These are phyloP conservation scores for Cairneyella variabilis DNA, from an alignment of 495 filamentous ascomycete species.

Conservation along the genomic window DNA sequence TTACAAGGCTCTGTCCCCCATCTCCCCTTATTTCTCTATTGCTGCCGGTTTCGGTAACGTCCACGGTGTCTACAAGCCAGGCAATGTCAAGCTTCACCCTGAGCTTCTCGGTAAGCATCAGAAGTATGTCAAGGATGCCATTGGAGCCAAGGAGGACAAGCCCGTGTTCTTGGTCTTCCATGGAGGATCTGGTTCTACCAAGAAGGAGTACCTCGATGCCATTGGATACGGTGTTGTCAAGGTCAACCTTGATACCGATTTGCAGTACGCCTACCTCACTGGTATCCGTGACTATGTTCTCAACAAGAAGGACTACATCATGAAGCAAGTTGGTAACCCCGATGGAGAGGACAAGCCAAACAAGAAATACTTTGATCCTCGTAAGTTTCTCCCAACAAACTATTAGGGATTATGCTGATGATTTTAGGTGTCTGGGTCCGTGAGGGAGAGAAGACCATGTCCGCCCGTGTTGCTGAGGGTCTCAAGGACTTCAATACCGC, in stretches of 20 bases:
- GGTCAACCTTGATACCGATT: conserved; percentile 92
- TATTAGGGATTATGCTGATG: background rate
- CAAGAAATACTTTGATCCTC: conserved; percentile 96
- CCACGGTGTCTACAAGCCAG: conserved; percentile 98
- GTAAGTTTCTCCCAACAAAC: conserved; percentile 18
- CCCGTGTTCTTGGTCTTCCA: conserved; percentile 99
- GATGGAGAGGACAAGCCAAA: conserved; percentile 96
- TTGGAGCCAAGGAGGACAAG: conserved; percentile 64
- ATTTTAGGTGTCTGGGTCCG: conserved; percentile 68
- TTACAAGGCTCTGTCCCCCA: conserved; percentile 71
- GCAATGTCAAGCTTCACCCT: conserved; percentile 93
- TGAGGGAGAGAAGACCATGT: conserved; percentile 98
- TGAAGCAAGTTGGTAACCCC: conserved; percentile 84
- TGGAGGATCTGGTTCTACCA: conserved; percentile 86
- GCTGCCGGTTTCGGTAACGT: conserved; percentile 98
- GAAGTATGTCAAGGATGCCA: conserved; percentile 65
- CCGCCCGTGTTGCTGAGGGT: conserved; percentile 69
- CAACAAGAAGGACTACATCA: conserved; percentile 92
- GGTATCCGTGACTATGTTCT: conserved; percentile 92
- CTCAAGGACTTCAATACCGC: conserved; percentile 91
- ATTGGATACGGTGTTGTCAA: conserved; percentile 95
- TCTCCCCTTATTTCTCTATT: conserved; percentile 94
- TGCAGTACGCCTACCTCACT: conserved; percentile 80
- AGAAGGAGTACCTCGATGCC: conserved; percentile 82
- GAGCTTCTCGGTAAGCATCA: conserved; percentile 95